These are phyloP conservation scores for Talaromyces sp. DNA, from an alignment of 2,329 filamentous ascomycete genomes.

Conservation along the genomic window DNA sequence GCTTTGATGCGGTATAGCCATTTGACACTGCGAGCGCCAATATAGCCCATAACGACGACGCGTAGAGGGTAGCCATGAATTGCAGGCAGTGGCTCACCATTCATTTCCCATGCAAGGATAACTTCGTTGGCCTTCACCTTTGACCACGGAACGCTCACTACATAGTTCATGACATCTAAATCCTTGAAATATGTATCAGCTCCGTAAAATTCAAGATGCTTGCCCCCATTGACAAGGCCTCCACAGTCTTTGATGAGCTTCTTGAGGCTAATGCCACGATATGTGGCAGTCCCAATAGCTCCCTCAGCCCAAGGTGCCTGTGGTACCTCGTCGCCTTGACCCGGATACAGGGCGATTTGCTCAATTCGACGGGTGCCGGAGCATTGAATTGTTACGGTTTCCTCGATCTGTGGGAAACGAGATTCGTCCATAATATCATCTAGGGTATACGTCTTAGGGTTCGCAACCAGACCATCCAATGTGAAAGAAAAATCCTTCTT, in stretches of 20 bases:
- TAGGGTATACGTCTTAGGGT: slow-evolving; percentile 56
- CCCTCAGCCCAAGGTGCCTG: slow-evolving; percentile 58
- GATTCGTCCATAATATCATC: slow-evolving; percentile 59
- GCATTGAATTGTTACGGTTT: slow-evolving; percentile 62
- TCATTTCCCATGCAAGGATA: slow-evolving; percentile 69
- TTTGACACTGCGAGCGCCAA: slow-evolving; percentile 63
- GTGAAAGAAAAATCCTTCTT: slow-evolving; percentile 52
- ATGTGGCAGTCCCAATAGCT: slow-evolving; percentile 64
- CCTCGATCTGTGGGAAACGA: slow-evolving; percentile 58
- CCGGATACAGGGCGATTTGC: slow-evolving; percentile 63
- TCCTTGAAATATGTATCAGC: slow-evolving; percentile 73
- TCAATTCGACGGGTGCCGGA: slow-evolving; percentile 66
- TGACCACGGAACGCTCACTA: slow-evolving; percentile 62
- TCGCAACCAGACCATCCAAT: slow-evolving; percentile 60
- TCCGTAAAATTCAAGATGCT: slow-evolving; percentile 66
- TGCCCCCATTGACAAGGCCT: slow-evolving; percentile 53
- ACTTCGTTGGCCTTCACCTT: slow-evolving; percentile 68
- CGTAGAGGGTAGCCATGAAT: slow-evolving; percentile 66
- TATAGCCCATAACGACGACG: slow-evolving; percentile 62
- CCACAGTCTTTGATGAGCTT: slow-evolving; percentile 69
- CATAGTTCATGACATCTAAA: slow-evolving; percentile 62
- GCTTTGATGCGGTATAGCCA: slow-evolving; percentile 63
- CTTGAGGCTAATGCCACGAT: slow-evolving; percentile 63
- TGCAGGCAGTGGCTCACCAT: slow-evolving; percentile 59
- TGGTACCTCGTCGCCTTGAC: slow-evolving; percentile 62